These are phyloP conservation scores for Cadophora sp. DNA, from an alignment of 2,329 filamentous ascomycete genomes.

Conservation along the genomic window DNA sequence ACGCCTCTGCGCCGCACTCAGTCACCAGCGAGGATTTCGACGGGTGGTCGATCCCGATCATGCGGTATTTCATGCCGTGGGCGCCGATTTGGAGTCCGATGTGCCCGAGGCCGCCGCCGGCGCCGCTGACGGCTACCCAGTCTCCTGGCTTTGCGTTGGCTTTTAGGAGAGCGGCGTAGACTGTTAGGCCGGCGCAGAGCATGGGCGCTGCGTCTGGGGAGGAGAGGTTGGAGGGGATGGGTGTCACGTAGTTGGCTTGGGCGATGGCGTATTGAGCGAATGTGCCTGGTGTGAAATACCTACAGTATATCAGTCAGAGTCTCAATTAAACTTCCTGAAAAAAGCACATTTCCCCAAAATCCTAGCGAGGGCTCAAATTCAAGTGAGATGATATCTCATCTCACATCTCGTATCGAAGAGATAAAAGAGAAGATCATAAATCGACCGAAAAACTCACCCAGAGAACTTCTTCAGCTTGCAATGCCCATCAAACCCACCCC, in stretches of 20 bases:
- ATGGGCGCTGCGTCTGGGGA: constrained; percentile 68
- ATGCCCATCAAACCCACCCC: constrained; percentile 27
- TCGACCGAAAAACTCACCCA: constrained; percentile 7
- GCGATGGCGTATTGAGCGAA: constrained; percentile 71
- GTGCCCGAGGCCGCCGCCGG: constrained; percentile 67
- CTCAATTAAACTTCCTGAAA: neutral
- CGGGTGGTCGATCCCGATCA: constrained; percentile 68
- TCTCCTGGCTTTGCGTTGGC: constrained; percentile 52
- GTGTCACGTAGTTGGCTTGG: constrained; percentile 70
- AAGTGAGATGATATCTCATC: too few relatives aligned
- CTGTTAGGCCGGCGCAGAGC: constrained; percentile 71
- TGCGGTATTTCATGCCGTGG: constrained; percentile 64
- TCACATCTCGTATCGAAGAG: too few relatives aligned
- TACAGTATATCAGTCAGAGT: constrained; percentile 39
- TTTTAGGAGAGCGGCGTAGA: constrained; percentile 66
- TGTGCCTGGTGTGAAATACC: constrained; percentile 70
- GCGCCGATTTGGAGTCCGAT: constrained; percentile 63
- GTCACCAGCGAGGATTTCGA: constrained; percentile 62
- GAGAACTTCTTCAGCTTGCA: constrained; percentile 21
- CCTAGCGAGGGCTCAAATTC: too few relatives aligned
- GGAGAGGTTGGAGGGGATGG: constrained; percentile 65
- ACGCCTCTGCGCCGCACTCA: constrained; percentile 66
- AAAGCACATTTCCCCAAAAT: too few relatives aligned
- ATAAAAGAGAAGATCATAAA: too few relatives aligned
- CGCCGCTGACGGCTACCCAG: constrained; percentile 60